Evolutionary conservation across 163 green algal genomes (phyloP).

Genomic region (Trebouxiophyceae sp.): DNA sequence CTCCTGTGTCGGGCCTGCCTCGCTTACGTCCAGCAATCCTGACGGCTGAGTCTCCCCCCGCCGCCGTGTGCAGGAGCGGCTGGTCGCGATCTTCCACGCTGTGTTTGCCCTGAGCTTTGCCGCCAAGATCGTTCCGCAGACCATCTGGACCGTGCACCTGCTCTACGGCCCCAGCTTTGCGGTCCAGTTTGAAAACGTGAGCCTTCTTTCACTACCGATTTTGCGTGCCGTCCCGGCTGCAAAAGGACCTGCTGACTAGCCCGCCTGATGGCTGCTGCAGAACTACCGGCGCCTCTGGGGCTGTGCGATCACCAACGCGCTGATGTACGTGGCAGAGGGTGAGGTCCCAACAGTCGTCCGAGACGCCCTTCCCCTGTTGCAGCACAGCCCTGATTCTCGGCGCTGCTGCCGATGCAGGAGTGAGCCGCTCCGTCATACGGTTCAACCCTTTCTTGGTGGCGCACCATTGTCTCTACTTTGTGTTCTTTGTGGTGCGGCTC

Average conservation of each 20-base stretch:
- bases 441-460: neutral
- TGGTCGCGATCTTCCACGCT: neutral
- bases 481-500: neutral
- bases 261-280: neutral
- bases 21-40: neutral
- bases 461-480: neutral
- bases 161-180: neutral
- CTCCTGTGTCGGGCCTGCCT: too few species aligned
- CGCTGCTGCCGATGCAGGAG: too few species aligned
- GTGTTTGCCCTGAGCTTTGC: neutral
- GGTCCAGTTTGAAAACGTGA: neutral
- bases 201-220: neutral
- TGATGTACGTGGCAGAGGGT: neutral
- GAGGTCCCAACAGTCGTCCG: too few species aligned
- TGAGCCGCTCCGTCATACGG: neutral
- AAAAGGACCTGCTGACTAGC: too few species aligned
- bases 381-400: too few species aligned
- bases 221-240: neutral
- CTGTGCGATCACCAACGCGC: neutral
- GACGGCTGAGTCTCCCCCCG: neutral
- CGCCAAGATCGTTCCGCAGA: neutral
- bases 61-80: neutral
- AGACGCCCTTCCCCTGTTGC: too few species aligned
- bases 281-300: neutral
- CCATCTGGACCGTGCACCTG: neutral